Evolutionary conservation across 2,329 filamentous ascomycete species (phyloP).

Genomic region (Colletotrichum salicis): DNA sequence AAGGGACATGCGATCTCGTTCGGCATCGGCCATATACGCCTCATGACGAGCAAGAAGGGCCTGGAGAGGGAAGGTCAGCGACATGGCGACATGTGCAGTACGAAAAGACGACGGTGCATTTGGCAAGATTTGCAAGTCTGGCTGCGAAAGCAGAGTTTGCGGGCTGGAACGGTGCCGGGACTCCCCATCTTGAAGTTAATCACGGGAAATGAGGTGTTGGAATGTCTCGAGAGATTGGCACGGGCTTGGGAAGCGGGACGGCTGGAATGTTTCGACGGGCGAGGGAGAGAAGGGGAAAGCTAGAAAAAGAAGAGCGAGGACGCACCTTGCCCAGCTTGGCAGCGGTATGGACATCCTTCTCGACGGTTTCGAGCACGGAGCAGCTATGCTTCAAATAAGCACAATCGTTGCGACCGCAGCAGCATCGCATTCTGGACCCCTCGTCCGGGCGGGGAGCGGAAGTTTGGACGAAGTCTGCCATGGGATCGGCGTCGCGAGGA

Average conservation of each 20-base stretch:
- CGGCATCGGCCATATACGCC: conserved; percentile 91
- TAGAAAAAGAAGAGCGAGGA: conserved; percentile 40
- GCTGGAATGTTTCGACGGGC: conserved; percentile 30
- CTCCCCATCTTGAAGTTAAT: conserved; percentile 21
- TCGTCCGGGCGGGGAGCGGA: conserved; percentile 33
- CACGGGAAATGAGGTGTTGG: conserved; percentile 30
- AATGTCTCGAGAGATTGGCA: conserved; percentile 29
- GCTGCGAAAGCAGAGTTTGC: conserved; percentile 31
- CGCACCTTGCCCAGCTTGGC: conserved; percentile 92
- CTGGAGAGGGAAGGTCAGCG: conserved; percentile 82
- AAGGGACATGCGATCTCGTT: conserved; percentile 82
- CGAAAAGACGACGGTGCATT: conserved; percentile 30
- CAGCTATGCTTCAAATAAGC: conserved; percentile 84
- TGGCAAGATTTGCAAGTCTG: conserved; percentile 32
- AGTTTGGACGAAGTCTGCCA: conserved; percentile 35
- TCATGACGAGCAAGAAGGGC: conserved; percentile 92
- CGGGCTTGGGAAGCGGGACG: background rate
- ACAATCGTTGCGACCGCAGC: conserved; percentile 85
- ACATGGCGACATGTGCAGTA: conserved; percentile 42
- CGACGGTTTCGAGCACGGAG: conserved; percentile 79
- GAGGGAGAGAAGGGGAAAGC: background rate
- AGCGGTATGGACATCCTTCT: conserved; percentile 87
- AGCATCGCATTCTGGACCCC: conserved; percentile 70
- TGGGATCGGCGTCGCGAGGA: conserved; percentile 24
- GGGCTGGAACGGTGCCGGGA: conserved; percentile 39